Evolutionary conservation across 345 rosid genomes (phyloP), one percentile per base, ranked within the genome.

Genomic region (Pugionium dolabratum): DNA sequence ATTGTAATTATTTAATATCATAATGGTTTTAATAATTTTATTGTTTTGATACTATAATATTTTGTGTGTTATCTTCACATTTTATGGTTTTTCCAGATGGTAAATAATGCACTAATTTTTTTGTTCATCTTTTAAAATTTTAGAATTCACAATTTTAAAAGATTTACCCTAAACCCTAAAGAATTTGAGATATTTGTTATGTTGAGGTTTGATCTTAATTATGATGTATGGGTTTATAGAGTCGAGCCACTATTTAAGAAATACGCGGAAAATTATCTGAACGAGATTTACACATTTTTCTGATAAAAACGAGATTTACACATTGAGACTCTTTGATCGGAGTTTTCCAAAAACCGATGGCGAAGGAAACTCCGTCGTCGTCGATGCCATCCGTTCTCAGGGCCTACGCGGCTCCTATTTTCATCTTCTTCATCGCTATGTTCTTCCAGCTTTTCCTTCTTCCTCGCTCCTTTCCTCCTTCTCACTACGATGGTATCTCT

Each of bases 401-500:
- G 65, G 89, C 86, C 10, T 92, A 92, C 70, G 74, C 80, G 5
- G 71, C 75, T 54, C 98, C 98, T 2, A 66, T 85, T 27, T 6
- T 81, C 47, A 86, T 93, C 46, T 80, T 89, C 75, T 31, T 70
- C 27, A 80, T 83, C 53, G 76, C 86, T 45, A 56, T 93, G 70
- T 75, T 87, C 73, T 93, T 82, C 70, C 98, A 93, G 81, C 86
- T 89, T 32, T 62, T 82, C 66, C 78, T 89, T 71, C 83, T 89
- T 59, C 98, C 97, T 53, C 83, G 81, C 55, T 75, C 85, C 42
- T 93, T 83, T 67, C 94, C 97, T 67, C 76, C 77, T 56, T 82
- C 94, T 57, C 90, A 90, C 77, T 90, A 93, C 81, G 90, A 90
- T 37, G 88, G 98, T 93, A 72, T 69, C 56, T 10, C n/a, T n/a